Evolutionary conservation across 441 rosid species (phyloP).

Genomic region (Metrosideros polymorpha): DNA sequence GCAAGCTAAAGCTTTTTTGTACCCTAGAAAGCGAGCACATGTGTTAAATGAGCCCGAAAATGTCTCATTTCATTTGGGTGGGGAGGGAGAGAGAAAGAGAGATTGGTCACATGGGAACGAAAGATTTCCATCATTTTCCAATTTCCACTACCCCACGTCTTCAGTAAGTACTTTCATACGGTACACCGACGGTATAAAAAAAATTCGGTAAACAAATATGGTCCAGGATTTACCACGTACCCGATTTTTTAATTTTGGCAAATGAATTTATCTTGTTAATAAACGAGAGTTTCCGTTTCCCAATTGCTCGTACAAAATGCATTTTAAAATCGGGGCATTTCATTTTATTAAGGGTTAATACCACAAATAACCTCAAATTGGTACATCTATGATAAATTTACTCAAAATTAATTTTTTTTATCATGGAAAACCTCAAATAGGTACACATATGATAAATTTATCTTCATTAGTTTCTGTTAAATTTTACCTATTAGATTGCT

Average conservation of each 20-base stretch:
- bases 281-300: neutral
- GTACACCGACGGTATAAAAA: neutral
- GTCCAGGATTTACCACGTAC: neutral
- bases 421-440: no score
- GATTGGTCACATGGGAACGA: neutral
- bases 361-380: no score
- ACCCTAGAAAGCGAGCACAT: neutral
- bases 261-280: neutral
- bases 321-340: no score
- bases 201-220: neutral
- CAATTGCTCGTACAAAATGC: neutral
- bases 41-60: neutral
- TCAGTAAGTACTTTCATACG: neutral
- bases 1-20: neutral
- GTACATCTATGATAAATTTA: no score
- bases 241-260: neutral
- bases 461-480: no score
- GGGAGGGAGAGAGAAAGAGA: neutral
- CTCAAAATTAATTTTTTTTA: no score
- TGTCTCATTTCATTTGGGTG: neutral
- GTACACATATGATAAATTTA: no score
- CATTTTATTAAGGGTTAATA: no score
- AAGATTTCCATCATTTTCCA: neutral
- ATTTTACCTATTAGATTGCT: no score
- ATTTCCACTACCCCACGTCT: neutral